Evolutionary conservation across 1,284 basidiomycete genomes (phyloP), one percentile per base, ranked within the genome.

Genomic region (Pseudozyma flocculosa): DNA sequence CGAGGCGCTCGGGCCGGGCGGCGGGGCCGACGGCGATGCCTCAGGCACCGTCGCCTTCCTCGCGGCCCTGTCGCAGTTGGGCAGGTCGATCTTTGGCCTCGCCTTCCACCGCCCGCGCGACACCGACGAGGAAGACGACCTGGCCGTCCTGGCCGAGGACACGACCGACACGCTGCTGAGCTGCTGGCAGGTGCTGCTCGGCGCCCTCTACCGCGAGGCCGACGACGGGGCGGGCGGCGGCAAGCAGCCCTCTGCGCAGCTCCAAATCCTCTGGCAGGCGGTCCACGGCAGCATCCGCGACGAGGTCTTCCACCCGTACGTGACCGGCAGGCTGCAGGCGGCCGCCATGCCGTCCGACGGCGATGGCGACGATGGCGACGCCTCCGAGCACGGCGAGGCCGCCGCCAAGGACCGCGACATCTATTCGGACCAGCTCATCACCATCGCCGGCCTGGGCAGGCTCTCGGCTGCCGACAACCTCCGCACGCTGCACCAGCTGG

Each of bases 381-480:
- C 53, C 39, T 64, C 63, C 5, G 70, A 72, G 49, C 43, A 61
- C 19, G 69, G 64, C 37, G 65, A 68, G 21, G 63, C 53, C 40
- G 21, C 57, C 7, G 48, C 53, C 26, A 60, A 65, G 43, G 74
- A 76, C 47, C 61, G 58, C 3, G 70, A 73, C 17, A 22, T 61
- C 38, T 75, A 71, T 39, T 68, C 64, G 15, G 72, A 73, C 15
- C 68, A 74, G 43, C 59, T 75, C 30, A 61, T 63, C 40, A 59
- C 54, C 22, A 60, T 73, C n/a, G 68, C 73, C 43, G 51, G 49
- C 21, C 54, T 73, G 1, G 74, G 67, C 7, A 55, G 73, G 5
- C 52, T 47, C 15, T 65, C 53, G 22, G 54, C 55, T 9, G 50
- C 50, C 30, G 54, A 51, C 45, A 65, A 45, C 40, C 43, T 58